A percentile compares a stretch with the other conserved stretches of the same genome.
Evolutionary conservation across 345 rosid genomes (phyloP).

Genomic region (Excoecaria cochinchinensis): DNA sequence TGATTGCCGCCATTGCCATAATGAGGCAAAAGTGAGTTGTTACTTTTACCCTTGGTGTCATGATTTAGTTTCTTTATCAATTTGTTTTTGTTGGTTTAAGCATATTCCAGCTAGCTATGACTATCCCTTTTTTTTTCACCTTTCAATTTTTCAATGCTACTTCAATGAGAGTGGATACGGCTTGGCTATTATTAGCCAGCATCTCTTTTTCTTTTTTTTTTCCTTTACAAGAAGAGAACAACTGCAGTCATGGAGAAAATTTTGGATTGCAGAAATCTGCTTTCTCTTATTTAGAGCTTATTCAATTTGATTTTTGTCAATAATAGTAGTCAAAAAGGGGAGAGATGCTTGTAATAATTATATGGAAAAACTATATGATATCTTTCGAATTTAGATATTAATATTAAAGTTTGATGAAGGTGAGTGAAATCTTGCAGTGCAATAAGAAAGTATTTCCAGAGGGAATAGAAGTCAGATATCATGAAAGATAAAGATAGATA

Average conservation of each 20-base stretch:
- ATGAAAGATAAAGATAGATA: background rate
- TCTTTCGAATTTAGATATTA: background rate
- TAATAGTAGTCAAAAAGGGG: background rate
- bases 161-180: background rate
- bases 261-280: background rate
- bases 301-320: background rate
- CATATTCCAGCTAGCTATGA: background rate
- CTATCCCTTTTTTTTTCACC: background rate
- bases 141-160: background rate
- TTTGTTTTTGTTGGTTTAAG: background rate
- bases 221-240: background rate
- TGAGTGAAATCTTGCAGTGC: background rate
- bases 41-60: background rate
- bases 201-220: background rate
- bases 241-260: background rate
- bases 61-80: background rate
- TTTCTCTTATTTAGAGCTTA: background rate
- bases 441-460: background rate
- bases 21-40: conserved; percentile 59
- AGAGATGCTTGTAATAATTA: background rate
- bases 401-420: background rate
- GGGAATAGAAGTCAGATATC: background rate
- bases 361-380: background rate
- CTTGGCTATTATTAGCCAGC: background rate
- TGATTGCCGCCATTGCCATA: conserved; percentile 89